Evolutionary conservation across 352 stramenopile genomes (phyloP).

Genomic region (Phytophthora vignae): DNA sequence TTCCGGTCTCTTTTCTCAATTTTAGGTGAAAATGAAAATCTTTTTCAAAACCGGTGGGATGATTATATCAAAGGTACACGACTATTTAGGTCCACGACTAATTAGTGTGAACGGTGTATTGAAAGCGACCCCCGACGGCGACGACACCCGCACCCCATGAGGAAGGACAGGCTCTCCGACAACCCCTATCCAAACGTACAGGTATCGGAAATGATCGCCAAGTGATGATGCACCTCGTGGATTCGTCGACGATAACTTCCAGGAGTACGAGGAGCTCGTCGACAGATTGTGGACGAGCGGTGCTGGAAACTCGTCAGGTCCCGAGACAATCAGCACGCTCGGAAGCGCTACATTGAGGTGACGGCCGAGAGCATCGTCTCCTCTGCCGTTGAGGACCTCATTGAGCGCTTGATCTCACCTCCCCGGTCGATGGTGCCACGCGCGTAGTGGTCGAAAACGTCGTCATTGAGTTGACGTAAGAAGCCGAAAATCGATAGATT

Average conservation of each 20-base stretch:
- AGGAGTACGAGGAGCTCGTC: conserved; percentile 48
- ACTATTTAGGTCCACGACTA: no score
- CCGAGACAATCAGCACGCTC: conserved; percentile 27
- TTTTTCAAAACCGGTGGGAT: no score
- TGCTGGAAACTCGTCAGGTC: conserved; percentile 30
- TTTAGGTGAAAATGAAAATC: no score
- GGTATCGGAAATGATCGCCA: conserved; percentile 18
- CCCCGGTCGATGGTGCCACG: no score
- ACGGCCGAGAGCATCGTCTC: no score
- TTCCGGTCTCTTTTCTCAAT: no score
- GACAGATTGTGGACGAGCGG: conserved; percentile 24
- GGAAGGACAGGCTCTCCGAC: conserved; percentile 22
- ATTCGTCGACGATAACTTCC: conserved; percentile 33
- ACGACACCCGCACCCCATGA: conserved; percentile 3
- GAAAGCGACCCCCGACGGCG: not conserved
- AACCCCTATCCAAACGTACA: conserved; percentile 29
- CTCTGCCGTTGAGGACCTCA: no score
- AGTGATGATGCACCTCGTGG: conserved; percentile 26
- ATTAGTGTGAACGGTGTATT: no score
- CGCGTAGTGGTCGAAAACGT: no score
- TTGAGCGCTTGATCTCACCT: not conserved
- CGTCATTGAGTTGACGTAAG: no score
- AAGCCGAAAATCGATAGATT: no score
- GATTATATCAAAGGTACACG: no score
- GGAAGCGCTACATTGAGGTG: not conserved